A percentile compares a stretch with the other conserved stretches of the same genome.
phyloP scores from a whole-genome alignment of 306 rosid species.

The cucumber (Cucumis sativus) region Cucumber_9930_V3 NC_026659.2:8991501-8992000 shows the following conservation, averaged over 20 bases:
- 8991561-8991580: background rate
- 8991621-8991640: background rate
- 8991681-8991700: background rate
- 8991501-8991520: background rate
- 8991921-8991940: background rate
- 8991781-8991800: background rate
- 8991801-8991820: background rate
- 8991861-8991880: background rate
- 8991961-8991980: background rate
- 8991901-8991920: background rate
- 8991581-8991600: background rate
- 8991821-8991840: background rate
- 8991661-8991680: background rate
- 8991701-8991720: background rate
- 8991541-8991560: background rate
- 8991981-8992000: background rate
- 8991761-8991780: constrained; percentile 2
- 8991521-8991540: background rate
- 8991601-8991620: background rate
- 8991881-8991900: background rate
- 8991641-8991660: background rate
- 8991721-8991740: background rate
- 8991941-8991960: background rate
- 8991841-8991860: background rate
- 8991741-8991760: constrained; percentile 3